Percentiles rank a stretch among this genome's conserved stretches.
phyloP scores from a whole-genome alignment of 768 basidiomycete genomes.

The Russula olivacea region DNA sequence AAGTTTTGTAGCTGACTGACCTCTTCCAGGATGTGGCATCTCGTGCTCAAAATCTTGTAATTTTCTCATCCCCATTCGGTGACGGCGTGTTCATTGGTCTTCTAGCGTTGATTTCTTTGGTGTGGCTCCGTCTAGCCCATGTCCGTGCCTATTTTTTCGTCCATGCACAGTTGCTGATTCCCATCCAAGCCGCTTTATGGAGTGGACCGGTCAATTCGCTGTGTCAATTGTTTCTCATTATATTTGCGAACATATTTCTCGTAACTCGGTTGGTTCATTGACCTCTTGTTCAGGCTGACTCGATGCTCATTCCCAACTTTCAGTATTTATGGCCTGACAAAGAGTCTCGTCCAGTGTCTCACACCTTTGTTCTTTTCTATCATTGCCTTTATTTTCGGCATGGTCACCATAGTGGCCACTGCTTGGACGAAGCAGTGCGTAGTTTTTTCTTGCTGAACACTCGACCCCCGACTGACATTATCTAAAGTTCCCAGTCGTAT shows the following conservation, averaged over 20 bases:
- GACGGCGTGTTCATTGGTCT: background rate
- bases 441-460: background rate
- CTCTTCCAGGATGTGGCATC: background rate
- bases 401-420: background rate
- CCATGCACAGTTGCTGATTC: background rate
- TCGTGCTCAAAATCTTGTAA: background rate
- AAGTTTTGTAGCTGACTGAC: background rate
- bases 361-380: background rate
- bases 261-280: background rate
- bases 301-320: background rate
- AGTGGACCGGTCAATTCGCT: constrained; percentile 1
- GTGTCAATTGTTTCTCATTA: background rate
- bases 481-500: background rate
- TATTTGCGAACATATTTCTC: background rate
- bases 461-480: background rate
- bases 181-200: constrained; percentile 4
- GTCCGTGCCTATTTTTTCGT: background rate
- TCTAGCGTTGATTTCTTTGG: background rate
- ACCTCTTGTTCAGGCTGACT: background rate
- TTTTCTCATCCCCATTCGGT: background rate
- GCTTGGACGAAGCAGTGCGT: background rate
- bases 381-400: background rate
- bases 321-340: background rate
- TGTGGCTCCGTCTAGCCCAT: background rate
- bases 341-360: background rate